A percentile compares a stretch with the other conserved stretches of the same genome.
Conservation (phyloP, 2,329 filamentous ascomycete species). For the Sclerotinia sclerotiorum region DNA sequence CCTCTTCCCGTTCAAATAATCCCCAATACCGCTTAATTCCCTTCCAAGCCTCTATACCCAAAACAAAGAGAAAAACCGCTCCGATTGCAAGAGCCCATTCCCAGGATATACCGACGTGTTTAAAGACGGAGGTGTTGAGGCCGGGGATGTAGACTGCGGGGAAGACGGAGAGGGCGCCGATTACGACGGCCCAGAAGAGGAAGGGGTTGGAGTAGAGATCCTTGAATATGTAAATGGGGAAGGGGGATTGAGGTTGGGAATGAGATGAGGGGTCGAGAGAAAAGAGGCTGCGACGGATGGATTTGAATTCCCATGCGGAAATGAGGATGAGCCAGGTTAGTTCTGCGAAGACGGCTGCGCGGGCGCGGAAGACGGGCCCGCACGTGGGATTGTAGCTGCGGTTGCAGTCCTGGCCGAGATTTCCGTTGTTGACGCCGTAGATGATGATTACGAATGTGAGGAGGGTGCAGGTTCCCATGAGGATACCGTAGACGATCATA, state of each 20-base stretch:
- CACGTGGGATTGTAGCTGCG: slow-evolving; percentile 52
- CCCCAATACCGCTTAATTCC: slow-evolving; percentile 55
- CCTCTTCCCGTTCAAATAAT: neutral
- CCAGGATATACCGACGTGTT: slow-evolving; percentile 64
- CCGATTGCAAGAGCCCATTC: slow-evolving; percentile 69
- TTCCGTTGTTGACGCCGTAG: slow-evolving; percentile 56
- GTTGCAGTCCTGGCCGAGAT: slow-evolving; percentile 63
- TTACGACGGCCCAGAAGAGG: slow-evolving; percentile 63
- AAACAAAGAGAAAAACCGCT: slow-evolving; percentile 60
- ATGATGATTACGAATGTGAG: slow-evolving; percentile 63
- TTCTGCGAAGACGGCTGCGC: slow-evolving; percentile 71
- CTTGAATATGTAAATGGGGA: slow-evolving; percentile 63
- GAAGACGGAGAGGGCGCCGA: slow-evolving; percentile 57
- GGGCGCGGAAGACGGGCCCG: slow-evolving; percentile 66
- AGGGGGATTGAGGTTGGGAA: slow-evolving; percentile 59
- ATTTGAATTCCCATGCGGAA: slow-evolving; percentile 76
- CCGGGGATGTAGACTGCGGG: slow-evolving; percentile 67
- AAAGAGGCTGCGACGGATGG: slow-evolving; percentile 73
- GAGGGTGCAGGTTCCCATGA: slow-evolving; percentile 71
- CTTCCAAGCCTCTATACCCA: slow-evolving; percentile 66
- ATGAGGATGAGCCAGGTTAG: slow-evolving; percentile 76
- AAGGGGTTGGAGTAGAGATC: slow-evolving; percentile 73
- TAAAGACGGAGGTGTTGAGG: slow-evolving; percentile 64
- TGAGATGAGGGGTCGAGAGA: slow-evolving; percentile 64
- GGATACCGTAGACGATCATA: slow-evolving; percentile 75